Conservation (phyloP, 768 basidiomycete genomes). For the Amylocystis lapponica region DNA sequence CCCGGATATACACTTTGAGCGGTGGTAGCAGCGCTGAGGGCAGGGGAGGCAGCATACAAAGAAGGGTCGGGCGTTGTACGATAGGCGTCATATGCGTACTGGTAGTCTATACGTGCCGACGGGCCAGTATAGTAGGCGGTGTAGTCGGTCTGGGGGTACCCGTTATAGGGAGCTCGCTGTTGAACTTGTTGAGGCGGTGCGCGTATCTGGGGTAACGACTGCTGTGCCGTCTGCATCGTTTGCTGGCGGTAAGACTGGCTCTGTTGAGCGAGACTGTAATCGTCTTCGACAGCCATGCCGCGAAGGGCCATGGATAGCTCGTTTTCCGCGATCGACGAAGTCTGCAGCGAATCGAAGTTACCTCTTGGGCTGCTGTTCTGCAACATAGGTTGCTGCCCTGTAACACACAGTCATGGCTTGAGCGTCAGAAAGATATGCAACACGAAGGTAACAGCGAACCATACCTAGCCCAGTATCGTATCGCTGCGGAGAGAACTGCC, state of each 20-base stretch:
- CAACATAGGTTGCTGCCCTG: conserved; percentile 21
- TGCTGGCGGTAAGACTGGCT: conserved; percentile 31
- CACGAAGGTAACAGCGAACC: conserved; percentile 32
- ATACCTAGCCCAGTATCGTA: conserved; percentile 42
- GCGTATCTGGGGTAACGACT: conserved; percentile 33
- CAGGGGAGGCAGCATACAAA: conserved; percentile 43
- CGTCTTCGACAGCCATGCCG: conserved; percentile 57
- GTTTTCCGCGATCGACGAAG: conserved; percentile 39
- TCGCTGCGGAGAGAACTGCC: conserved; percentile 49
- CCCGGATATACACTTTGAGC: conserved; percentile 45
- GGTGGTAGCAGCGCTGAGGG: conserved; percentile 36
- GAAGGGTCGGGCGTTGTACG: conserved; percentile 43
- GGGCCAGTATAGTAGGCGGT: conserved; percentile 51
- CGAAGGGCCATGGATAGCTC: conserved; percentile 54
- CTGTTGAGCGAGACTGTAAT: conserved; percentile 31
- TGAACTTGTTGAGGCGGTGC: conserved; percentile 38
- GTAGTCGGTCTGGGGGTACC: conserved; percentile 54
- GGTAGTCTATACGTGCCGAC: conserved; percentile 46
- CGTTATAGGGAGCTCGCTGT: conserved; percentile 40
- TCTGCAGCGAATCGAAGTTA: conserved; percentile 33
- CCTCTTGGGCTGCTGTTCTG: conserved; percentile 14
- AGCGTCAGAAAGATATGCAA: conserved; percentile 43
- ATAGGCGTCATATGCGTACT: conserved; percentile 44
- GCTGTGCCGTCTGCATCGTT: conserved; percentile 21
- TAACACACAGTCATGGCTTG: conserved; percentile 26